Conservation (phyloP, 2,329 filamentous ascomycete species). For the Colletotrichum navitas region DNA sequence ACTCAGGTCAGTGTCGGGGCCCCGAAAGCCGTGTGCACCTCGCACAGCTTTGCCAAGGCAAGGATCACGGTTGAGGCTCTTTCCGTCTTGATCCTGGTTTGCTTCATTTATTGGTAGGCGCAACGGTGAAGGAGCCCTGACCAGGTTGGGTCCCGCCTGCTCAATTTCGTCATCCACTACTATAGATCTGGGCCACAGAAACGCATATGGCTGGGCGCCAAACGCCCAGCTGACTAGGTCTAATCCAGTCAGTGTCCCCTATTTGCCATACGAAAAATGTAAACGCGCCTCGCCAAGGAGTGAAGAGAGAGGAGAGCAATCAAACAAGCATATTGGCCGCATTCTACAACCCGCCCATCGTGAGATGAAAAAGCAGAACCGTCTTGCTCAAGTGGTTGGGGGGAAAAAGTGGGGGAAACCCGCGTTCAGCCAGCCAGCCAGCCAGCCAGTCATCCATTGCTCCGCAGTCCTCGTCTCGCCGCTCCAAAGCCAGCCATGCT, state of each 20-base stretch:
- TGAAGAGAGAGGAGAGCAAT: slow-evolving; percentile 7
- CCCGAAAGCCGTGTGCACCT: slow-evolving; percentile 4
- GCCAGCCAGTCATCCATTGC: neutral
- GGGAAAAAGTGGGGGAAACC: no score
- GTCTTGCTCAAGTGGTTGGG: neutral
- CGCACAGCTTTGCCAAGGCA: slow-evolving; percentile 5
- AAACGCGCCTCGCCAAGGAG: neutral
- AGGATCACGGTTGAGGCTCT: slow-evolving; percentile 33
- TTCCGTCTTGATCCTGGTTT: slow-evolving; percentile 16
- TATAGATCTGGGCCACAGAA: slow-evolving; percentile 30
- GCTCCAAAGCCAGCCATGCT: neutral
- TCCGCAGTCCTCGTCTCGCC: neutral
- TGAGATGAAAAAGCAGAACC: neutral
- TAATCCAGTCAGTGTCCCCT: neutral
- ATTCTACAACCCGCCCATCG: neutral
- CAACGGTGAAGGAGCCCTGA: neutral
- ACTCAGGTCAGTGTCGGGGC: no score
- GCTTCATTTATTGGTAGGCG: neutral
- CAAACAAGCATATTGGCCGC: slow-evolving; percentile 4
- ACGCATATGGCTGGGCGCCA: slow-evolving; percentile 29
- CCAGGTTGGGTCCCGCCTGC: slow-evolving; percentile 21
- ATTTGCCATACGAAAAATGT: neutral
- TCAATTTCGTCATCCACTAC: slow-evolving; percentile 10
- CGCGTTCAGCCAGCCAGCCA: no score
- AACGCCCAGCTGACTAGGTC: slow-evolving; percentile 22